Conservation (phyloP, 2,329 filamentous ascomycete genomes). For the Exophiala oligosperma region DNA sequence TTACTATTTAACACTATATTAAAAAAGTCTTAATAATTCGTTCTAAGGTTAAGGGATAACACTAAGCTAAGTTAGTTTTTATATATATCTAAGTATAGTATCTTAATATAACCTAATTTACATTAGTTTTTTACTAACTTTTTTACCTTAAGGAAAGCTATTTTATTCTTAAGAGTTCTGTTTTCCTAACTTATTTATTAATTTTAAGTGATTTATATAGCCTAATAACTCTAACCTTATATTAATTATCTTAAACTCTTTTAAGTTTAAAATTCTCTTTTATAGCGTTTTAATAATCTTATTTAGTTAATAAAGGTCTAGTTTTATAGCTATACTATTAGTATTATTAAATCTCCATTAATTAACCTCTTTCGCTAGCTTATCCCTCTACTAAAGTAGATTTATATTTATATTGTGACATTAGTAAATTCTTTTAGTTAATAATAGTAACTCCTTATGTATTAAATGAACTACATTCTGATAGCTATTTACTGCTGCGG, state of each 20-base stretch:
- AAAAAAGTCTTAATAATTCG: neutral
- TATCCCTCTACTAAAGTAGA: neutral
- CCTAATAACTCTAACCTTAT: neutral
- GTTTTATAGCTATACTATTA: neutral
- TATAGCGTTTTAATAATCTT: neutral
- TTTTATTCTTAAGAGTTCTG: neutral
- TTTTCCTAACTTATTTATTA: neutral
- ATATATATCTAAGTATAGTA: neutral
- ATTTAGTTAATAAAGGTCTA: neutral
- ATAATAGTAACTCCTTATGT: neutral
- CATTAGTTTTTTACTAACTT: neutral
- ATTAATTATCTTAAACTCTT: neutral
- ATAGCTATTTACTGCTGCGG: neutral
- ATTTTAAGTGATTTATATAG: neutral
- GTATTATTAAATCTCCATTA: neutral
- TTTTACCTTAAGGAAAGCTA: neutral
- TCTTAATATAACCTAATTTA: neutral
- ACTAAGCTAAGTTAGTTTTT: neutral
- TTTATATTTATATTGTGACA: neutral
- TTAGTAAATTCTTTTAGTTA: neutral
- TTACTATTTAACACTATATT: neutral
- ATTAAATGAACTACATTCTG: slow-evolving; percentile 2
- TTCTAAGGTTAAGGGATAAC: neutral
- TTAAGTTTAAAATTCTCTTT: neutral
- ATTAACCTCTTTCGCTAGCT: neutral